Conservation (phyloP, 129 eudicot species). For the Lactuca saligna region DNA sequence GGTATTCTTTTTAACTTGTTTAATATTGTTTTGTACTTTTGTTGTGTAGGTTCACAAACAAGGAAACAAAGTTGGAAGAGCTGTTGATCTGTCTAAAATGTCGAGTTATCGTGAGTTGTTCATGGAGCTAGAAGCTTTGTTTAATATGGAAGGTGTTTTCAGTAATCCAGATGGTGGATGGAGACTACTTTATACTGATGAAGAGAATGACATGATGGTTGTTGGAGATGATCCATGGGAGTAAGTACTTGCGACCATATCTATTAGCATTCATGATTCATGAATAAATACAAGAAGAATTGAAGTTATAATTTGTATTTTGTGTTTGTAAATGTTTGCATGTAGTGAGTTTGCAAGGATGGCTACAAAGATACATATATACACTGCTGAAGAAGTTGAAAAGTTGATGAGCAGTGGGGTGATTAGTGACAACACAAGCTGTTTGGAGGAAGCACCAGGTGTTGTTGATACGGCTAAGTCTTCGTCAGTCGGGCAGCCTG, state of each 20-base stretch:
- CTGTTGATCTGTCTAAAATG: slow-evolving; percentile 72
- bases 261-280: background rate
- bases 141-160: slow-evolving; percentile 78
- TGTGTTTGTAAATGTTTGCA: slow-evolving; percentile 15
- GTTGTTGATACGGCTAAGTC: slow-evolving; percentile 67
- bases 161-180: slow-evolving; percentile 65
- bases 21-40: background rate
- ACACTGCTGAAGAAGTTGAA: slow-evolving; percentile 90
- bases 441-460: slow-evolving; percentile 83
- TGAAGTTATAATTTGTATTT: background rate
- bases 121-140: slow-evolving; percentile 68
- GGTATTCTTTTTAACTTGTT: background rate
- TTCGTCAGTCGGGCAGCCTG: slow-evolving; percentile 49
- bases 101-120: slow-evolving; percentile 69
- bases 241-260: slow-evolving; percentile 42
- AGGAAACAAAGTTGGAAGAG: slow-evolving; percentile 95
- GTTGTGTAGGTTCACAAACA: slow-evolving; percentile 87
- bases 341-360: slow-evolving; percentile 80
- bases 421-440: slow-evolving; percentile 81
- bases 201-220: slow-evolving; percentile 94
- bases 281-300: background rate
- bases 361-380: slow-evolving; percentile 79
- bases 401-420: slow-evolving; percentile 66
- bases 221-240: slow-evolving; percentile 94
- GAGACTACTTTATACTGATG: slow-evolving; percentile 79